These are phyloP conservation scores for Pythium vanterpoolii DNA, from an alignment of 352 stramenopile species.

Conservation along the genomic window DNA sequence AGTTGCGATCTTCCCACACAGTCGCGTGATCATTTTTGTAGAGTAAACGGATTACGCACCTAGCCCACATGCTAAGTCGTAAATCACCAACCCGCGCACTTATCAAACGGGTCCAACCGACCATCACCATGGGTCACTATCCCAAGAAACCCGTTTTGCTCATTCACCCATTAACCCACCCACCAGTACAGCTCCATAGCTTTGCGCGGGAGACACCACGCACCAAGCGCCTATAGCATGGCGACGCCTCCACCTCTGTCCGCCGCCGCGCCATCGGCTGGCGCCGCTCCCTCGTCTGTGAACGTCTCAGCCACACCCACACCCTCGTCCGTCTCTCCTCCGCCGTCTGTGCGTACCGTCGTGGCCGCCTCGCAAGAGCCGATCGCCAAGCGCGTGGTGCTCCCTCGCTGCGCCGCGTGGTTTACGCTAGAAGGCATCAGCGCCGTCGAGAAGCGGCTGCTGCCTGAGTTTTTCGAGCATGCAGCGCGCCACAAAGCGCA, in stretches of 20 bases:
- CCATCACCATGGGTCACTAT: no score
- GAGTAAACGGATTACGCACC: no score
- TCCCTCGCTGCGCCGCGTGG: constrained; percentile 75
- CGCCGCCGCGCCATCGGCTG: background rate
- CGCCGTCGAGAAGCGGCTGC: constrained; percentile 76
- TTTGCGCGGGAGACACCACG: background rate
- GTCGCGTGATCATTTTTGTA: no score
- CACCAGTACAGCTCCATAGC: background rate
- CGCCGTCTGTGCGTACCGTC: background rate
- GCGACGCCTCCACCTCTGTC: background rate
- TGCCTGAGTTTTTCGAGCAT: constrained; percentile 77
- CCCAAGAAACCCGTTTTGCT: no score
- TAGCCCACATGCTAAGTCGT: no score
- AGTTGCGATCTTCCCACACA: no score
- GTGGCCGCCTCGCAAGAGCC: background rate
- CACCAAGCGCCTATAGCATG: background rate
- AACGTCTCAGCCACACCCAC: background rate
- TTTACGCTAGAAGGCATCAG: constrained; percentile 78
- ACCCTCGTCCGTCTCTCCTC: background rate
- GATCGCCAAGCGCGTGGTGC: constrained; percentile 26
- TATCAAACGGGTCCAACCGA: no score
- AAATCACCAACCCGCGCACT: no score
- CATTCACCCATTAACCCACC: background rate
- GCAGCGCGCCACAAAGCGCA: constrained; percentile 21
- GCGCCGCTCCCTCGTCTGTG: background rate